A percentile compares a stretch with the other conserved stretches of the same genome.
Evolutionary conservation across 2,329 filamentous ascomycete genomes (phyloP).

Genomic region (Talaromyces verruculosus): DNA sequence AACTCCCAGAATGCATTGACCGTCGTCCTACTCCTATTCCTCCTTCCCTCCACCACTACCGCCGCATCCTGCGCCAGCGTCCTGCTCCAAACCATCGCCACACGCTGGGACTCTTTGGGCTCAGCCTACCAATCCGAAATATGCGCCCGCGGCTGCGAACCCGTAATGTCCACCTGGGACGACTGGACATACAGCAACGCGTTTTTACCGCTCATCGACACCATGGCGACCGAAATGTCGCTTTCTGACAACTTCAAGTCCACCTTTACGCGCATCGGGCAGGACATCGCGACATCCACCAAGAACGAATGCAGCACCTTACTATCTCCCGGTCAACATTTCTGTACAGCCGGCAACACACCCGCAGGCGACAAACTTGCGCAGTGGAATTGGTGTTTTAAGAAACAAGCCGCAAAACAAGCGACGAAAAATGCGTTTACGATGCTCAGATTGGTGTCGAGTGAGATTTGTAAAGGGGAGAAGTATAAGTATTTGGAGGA

Average conservation of each 20-base stretch:
- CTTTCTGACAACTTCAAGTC: conserved; percentile 21
- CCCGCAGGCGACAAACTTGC: conserved; percentile 13
- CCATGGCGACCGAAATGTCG: conserved; percentile 20
- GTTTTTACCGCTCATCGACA: conserved; percentile 21
- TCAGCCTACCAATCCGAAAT: conserved; percentile 20
- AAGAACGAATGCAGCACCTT: conserved; percentile 16
- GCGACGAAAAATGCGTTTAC: conserved; percentile 19
- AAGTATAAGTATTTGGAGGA: conserved; percentile 17
- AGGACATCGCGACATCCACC: conserved; percentile 16
- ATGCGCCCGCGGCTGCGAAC: conserved; percentile 20
- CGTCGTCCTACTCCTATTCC: neutral
- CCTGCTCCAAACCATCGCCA: conserved; percentile 20
- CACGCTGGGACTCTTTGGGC: conserved; percentile 18
- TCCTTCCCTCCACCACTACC: neutral
- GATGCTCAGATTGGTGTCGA: conserved; percentile 19
- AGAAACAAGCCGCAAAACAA: conserved; percentile 18
- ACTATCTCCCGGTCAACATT: conserved; percentile 13
- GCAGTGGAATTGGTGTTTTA: conserved; percentile 22
- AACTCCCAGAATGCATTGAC: conserved; percentile 8
- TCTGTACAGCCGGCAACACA: conserved; percentile 10
- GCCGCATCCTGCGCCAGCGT: conserved; percentile 20
- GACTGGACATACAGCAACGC: conserved; percentile 21
- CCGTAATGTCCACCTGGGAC: conserved; percentile 21
- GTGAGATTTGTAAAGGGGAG: conserved; percentile 20
- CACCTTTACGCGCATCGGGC: conserved; percentile 20